Base-by-base conservation (phyloP, 139 green algal species). In the Asterochloris erici region DNA sequence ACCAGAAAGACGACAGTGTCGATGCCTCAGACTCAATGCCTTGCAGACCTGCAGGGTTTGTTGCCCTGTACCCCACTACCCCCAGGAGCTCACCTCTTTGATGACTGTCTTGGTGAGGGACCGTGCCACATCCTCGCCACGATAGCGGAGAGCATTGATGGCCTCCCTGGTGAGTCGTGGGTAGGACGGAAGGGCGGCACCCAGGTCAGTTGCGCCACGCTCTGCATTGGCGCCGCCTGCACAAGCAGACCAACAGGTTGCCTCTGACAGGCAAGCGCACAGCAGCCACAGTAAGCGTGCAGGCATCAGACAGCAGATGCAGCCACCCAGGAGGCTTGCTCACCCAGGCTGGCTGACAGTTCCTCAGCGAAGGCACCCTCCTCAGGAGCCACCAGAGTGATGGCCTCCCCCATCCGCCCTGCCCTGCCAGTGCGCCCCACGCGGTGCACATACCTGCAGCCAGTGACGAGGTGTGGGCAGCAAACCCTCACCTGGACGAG, bases 381-480 rank as follows among this genome's bases (percentile, higher is more conserved):
- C 15, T 74, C 64, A 19, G 88, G 87, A 1, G 86, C 85, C 70
- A 97, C 79, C 19, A 97, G 83, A 0, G 87, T 93, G 64, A 97
- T 79, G 26, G 91, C 93, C 0, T 84, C 78, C 11, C 94, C 94
- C 11, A 78, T 70, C 78, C 93, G 74, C 14, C 95, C 96, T 15
- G 92, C 96, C 38, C 96, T 88, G 10, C 96, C 96, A 12, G 95
- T 98, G n/a, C 96, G 92, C 6, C 96, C 96, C 78, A 98, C 93
- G 0, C 95, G 85, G 84, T 98, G 96, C 47, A 97, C 91, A 82
- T 98, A 98, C 19, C 86, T 84, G 60, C 80, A 28, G 21, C 38
- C 38, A 54, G 38, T 54, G 38, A 54, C 38, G 6, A 54, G 38
- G 38, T 54, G 38, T 54, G 6, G 38, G 6, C 38, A 54, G 38